Conservation (phyloP, 2,329 filamentous ascomycete genomes). For the Dactylellina drechsleri region DNA sequence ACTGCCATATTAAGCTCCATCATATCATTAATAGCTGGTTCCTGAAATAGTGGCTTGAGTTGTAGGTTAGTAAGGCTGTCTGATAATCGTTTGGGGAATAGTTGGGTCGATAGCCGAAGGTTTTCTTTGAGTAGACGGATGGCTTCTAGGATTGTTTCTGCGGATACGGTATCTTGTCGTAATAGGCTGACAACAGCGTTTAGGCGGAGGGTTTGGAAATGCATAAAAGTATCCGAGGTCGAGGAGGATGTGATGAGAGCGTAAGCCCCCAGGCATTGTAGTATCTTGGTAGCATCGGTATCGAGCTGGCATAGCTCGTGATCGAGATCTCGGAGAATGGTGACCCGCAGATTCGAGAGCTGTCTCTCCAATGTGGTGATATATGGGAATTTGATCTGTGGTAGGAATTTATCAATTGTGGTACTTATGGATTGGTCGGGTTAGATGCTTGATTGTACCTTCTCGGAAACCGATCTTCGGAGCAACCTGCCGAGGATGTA, state of each 20-base stretch:
- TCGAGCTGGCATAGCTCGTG: constrained; percentile 62
- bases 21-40: constrained; percentile 66
- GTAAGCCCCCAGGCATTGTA: constrained; percentile 71
- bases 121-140: constrained; percentile 70
- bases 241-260: constrained; percentile 71
- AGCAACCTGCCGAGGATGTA: constrained; percentile 58
- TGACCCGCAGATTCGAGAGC: constrained; percentile 66
- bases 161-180: constrained; percentile 60
- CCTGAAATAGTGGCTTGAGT: constrained; percentile 67
- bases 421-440: background rate
- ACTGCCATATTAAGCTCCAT: constrained; percentile 70
- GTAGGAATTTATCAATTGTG: constrained; percentile 67
- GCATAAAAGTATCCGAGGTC: constrained; percentile 70
- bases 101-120: constrained; percentile 66
- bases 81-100: constrained; percentile 69
- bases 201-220: constrained; percentile 70
- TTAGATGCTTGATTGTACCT: constrained; percentile 41
- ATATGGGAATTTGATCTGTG: constrained; percentile 69
- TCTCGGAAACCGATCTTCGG: constrained; percentile 57
- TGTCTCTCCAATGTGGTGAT: constrained; percentile 68
- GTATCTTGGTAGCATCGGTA: constrained; percentile 61
- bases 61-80: constrained; percentile 69
- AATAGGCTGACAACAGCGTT: constrained; percentile 66
- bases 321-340: constrained; percentile 69
- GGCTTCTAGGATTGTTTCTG: constrained; percentile 65